A percentile compares a stretch with the other conserved stretches of the same genome.
phyloP scores from a whole-genome alignment of 2,329 filamentous ascomycete genomes.

The Fusarium concolor region DNA sequence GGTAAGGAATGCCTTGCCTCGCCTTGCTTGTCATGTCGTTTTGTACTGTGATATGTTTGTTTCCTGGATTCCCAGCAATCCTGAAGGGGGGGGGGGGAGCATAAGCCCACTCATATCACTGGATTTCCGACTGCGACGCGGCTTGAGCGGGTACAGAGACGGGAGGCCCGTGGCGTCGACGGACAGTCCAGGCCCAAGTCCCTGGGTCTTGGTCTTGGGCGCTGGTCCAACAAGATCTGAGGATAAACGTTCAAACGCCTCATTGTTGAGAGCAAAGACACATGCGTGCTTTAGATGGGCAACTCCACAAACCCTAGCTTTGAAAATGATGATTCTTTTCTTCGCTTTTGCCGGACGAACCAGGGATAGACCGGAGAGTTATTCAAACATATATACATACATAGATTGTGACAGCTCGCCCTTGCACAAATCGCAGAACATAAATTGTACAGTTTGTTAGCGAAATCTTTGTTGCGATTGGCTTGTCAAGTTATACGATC shows the following conservation, averaged over 20 bases:
- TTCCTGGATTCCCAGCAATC: constrained; percentile 21
- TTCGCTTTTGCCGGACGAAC: constrained; percentile 14
- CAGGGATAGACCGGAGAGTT: constrained; percentile 7
- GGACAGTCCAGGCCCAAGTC: constrained; percentile 45
- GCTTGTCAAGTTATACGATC: constrained; percentile 47
- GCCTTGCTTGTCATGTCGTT: neutral
- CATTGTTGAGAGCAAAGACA: constrained; percentile 12
- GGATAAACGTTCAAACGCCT: constrained; percentile 28
- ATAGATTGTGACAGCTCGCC: constrained; percentile 13
- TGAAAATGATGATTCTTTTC: neutral
- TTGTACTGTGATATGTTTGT: constrained; percentile 23
- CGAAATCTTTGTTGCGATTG: constrained; percentile 50
- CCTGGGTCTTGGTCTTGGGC: constrained; percentile 35
- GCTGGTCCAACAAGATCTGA: constrained; percentile 27
- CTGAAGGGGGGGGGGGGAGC: constrained; percentile 28
- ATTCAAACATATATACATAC: constrained; percentile 9
- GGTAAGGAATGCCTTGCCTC: constrained; percentile 32
- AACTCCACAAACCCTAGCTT: constrained; percentile 5
- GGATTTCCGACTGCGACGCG: constrained; percentile 37
- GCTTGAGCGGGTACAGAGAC: constrained; percentile 44
- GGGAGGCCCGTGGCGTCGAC: constrained; percentile 44
- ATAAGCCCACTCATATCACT: constrained; percentile 22
- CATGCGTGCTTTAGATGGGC: neutral
- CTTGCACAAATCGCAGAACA: constrained; percentile 18
- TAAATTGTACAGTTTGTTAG: constrained; percentile 39